Percentiles rank a stretch among this genome's conserved stretches.
These are phyloP conservation scores for Starmerella roubikii DNA, from an alignment of 805 yeast genomes.

Conservation along the genomic window DNA sequence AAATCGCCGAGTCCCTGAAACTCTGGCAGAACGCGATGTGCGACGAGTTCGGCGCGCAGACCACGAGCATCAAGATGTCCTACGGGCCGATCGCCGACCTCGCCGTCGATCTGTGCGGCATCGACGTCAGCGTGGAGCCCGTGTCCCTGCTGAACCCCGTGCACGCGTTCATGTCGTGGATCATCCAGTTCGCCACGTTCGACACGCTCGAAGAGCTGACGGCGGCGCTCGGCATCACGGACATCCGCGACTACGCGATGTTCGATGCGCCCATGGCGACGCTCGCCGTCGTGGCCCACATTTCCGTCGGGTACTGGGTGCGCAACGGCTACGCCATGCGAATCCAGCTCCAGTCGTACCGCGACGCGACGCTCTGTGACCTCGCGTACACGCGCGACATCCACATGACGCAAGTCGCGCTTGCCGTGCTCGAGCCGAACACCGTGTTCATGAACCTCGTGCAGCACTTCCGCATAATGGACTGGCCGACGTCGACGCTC, in stretches of 20 bases:
- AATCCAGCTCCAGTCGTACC: slow-evolving; percentile 66
- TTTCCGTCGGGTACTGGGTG: slow-evolving; percentile 85
- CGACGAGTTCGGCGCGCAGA: neutral
- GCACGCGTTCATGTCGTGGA: slow-evolving; percentile 59
- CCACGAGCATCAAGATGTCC: neutral
- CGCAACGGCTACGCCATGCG: slow-evolving; percentile 77
- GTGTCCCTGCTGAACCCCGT: slow-evolving; percentile 71
- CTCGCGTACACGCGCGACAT: slow-evolving; percentile 71
- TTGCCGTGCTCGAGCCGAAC: slow-evolving; percentile 45
- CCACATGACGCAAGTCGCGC: slow-evolving; percentile 48
- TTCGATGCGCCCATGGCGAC: slow-evolving; percentile 71
- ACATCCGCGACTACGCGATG: slow-evolving; percentile 22
- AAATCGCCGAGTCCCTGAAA: neutral
- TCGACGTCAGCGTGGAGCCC: slow-evolving; percentile 33
- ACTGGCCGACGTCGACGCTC: slow-evolving; percentile 39
- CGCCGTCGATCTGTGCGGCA: slow-evolving; percentile 25
- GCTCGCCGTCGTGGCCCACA: slow-evolving; percentile 65
- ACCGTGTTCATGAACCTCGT: slow-evolving; percentile 44
- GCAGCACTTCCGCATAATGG: slow-evolving; percentile 52
- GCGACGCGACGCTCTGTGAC: slow-evolving; percentile 66
- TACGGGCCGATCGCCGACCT: neutral
- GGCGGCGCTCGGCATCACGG: slow-evolving; percentile 10
- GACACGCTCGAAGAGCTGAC: slow-evolving; percentile 19
- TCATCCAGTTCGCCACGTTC: slow-evolving; percentile 39
- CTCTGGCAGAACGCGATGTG: slow-evolving; percentile 3